Percentiles rank a stretch among this genome's conserved stretches.
These are phyloP conservation scores for Hypomyces rosellus DNA, from an alignment of 2,329 filamentous ascomycete species.

Conservation along the genomic window DNA sequence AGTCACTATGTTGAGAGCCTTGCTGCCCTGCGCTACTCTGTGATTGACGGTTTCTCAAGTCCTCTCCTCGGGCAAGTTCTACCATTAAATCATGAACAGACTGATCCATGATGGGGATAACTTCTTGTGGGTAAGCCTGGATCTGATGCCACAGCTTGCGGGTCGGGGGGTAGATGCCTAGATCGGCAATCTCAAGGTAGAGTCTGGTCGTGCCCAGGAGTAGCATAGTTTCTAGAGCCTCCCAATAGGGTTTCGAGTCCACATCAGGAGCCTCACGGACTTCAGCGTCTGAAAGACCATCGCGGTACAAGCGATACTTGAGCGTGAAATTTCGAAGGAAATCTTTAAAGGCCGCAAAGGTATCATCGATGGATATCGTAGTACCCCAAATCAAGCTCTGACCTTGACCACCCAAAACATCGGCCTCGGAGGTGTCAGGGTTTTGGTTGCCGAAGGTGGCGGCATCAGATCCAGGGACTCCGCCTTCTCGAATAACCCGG, in stretches of 20 bases:
- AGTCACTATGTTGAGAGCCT: constrained; percentile 47
- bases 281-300: constrained; percentile 74
- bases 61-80: constrained; percentile 76
- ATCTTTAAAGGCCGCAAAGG: constrained; percentile 80
- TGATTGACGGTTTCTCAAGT: constrained; percentile 59
- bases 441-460: constrained; percentile 58
- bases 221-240: constrained; percentile 85
- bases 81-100: constrained; percentile 89
- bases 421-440: constrained; percentile 86
- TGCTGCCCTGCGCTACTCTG: constrained; percentile 48
- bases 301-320: constrained; percentile 89
- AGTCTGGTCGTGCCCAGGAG: constrained; percentile 76
- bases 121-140: constrained; percentile 90
- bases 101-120: constrained; percentile 95
- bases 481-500: constrained; percentile 49
- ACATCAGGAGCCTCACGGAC: constrained; percentile 63
- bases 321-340: constrained; percentile 87
- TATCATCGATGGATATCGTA: constrained; percentile 88
- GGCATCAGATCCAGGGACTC: constrained; percentile 48
- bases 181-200: constrained; percentile 81
- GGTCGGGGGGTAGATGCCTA: constrained; percentile 89
- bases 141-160: constrained; percentile 93
- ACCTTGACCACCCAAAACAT: constrained; percentile 74
- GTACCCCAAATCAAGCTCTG: constrained; percentile 93
- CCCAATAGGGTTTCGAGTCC: constrained; percentile 74